phyloP scores from a whole-genome alignment of 768 basidiomycete species.

The Boletus eberwhitei region DNA sequence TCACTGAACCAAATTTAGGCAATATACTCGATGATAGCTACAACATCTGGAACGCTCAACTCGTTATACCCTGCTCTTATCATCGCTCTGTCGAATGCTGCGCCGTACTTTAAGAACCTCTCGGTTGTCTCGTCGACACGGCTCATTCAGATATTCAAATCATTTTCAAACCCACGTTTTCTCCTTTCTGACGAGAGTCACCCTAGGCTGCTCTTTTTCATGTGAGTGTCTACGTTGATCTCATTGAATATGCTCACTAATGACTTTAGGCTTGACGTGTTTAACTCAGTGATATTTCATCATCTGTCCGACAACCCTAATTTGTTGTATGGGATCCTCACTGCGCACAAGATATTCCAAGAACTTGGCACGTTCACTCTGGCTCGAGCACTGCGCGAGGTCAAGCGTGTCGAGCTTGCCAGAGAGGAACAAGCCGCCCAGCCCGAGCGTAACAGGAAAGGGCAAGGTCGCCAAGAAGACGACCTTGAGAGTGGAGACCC shows the following conservation, averaged over 20 bases:
- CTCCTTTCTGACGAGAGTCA: conserved; percentile 93
- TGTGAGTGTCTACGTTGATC: conserved; percentile 44
- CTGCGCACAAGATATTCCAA: conserved; percentile 82
- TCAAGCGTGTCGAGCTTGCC: conserved; percentile 67
- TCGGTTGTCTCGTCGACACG: conserved; percentile 79
- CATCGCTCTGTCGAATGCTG: conserved; percentile 83
- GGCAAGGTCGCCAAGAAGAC: conserved; percentile 9
- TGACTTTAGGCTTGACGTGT: conserved; percentile 72
- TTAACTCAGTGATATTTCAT: conserved; percentile 80
- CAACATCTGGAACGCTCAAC: conserved; percentile 76
- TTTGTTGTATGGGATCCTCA: conserved; percentile 80
- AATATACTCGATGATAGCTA: conserved; percentile 86
- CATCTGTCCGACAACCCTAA: conserved; percentile 84
- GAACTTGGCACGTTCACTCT: conserved; percentile 91
- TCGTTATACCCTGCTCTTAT: conserved; percentile 91
- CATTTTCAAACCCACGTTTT: conserved; percentile 88
- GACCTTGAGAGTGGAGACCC: conserved; percentile 29
- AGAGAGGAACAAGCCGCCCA: conserved; percentile 62
- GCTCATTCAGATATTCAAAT: conserved; percentile 83
- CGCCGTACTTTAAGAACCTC: conserved; percentile 81
- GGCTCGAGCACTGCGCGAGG: conserved; percentile 78
- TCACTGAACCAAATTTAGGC: conserved; percentile 45
- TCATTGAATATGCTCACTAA: background rate
- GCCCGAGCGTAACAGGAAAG: conserved; percentile 25
- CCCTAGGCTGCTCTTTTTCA: conserved; percentile 87